These are phyloP conservation scores for Cladophialophora chaetospira DNA, from an alignment of 2,329 filamentous ascomycete species.

Conservation along the genomic window DNA sequence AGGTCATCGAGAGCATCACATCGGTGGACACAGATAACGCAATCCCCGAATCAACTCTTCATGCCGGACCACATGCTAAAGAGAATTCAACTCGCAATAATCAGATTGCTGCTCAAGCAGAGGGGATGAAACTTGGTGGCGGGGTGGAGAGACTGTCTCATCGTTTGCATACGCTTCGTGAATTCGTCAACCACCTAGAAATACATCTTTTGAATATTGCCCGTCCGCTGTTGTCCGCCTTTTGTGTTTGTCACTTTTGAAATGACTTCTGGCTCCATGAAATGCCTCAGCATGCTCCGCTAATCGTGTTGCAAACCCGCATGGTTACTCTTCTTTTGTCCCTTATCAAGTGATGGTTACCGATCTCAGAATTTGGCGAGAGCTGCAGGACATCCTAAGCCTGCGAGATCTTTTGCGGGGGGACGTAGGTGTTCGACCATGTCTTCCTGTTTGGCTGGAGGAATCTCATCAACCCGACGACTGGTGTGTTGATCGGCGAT, in stretches of 20 bases:
- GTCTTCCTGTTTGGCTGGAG: conserved; percentile 31
- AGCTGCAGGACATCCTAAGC: not conserved
- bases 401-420: conserved; percentile 1
- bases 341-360: not conserved
- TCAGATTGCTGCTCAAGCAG: too few relatives aligned
- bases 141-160: too few relatives aligned
- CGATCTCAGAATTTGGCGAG: not conserved
- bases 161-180: not conserved
- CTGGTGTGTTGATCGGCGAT: conserved; percentile 68
- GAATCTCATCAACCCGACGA: conserved; percentile 61
- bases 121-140: too few relatives aligned
- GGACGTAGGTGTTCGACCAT: conserved; percentile 30
- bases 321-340: not conserved
- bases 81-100: too few relatives aligned
- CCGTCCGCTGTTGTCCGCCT: not conserved
- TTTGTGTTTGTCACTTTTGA: not conserved
- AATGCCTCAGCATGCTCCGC: not conserved
- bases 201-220: conserved; percentile 3
- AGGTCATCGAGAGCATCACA: too few relatives aligned
- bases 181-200: conserved; percentile 5
- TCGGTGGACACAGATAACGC: too few relatives aligned
- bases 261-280: too few relatives aligned
- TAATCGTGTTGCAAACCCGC: too few relatives aligned
- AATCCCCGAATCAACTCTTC: not conserved
- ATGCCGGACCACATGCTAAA: too few relatives aligned